phyloP scores from a whole-genome alignment of 768 basidiomycete genomes.

The Pleurotus citrinopileatus region DNA sequence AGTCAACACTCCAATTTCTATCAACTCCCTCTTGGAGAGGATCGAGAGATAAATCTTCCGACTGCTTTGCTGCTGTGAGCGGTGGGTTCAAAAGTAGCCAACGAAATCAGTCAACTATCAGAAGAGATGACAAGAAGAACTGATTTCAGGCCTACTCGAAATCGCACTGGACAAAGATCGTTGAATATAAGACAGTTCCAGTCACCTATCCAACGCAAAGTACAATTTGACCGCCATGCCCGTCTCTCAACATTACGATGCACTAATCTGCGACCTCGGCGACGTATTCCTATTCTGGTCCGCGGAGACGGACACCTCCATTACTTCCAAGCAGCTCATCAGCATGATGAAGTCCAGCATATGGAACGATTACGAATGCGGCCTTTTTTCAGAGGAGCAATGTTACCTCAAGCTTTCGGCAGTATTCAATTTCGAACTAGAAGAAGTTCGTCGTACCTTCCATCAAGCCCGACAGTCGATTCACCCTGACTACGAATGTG shows the following conservation, averaged over 20 bases:
- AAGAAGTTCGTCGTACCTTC: slow-evolving; percentile 31
- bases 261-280: slow-evolving; percentile 36
- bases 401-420: slow-evolving; percentile 26
- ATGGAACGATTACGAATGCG: slow-evolving; percentile 38
- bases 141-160: too few relatives aligned
- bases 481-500: slow-evolving; percentile 23
- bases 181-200: too few relatives aligned
- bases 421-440: slow-evolving; percentile 24
- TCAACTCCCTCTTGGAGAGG: too few relatives aligned
- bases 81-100: too few relatives aligned
- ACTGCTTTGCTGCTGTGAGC: too few relatives aligned
- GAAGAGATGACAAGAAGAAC: too few relatives aligned
- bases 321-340: slow-evolving; percentile 25
- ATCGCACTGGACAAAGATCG: too few relatives aligned
- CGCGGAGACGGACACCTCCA: slow-evolving; percentile 23
- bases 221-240: neutral
- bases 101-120: too few relatives aligned
- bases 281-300: slow-evolving; percentile 42
- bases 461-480: slow-evolving; percentile 32
- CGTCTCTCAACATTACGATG: slow-evolving; percentile 3
- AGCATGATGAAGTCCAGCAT: slow-evolving; percentile 24
- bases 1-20: too few relatives aligned
- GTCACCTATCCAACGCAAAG: too few relatives aligned
- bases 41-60: too few relatives aligned
- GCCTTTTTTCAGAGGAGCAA: slow-evolving; percentile 26